Base-by-base conservation (phyloP, 2,329 filamentous ascomycete species). In the Myriosclerotinia curreyana region DNA sequence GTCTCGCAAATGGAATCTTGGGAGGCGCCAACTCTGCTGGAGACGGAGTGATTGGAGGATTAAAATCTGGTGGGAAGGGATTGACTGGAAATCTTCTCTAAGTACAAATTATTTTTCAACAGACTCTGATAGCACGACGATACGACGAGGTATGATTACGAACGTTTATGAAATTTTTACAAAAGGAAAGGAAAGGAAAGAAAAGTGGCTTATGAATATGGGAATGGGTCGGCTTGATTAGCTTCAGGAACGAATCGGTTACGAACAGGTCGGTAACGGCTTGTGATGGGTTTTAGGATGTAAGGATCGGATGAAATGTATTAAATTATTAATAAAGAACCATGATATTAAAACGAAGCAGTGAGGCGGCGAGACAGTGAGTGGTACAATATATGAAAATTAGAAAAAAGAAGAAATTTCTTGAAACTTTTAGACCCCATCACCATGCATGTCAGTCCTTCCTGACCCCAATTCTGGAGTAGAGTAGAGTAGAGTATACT, bases 1-100 rank as follows among this genome's bases (percentile, higher is more conserved):
- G 60, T 7, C 15, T 60, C 20, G 44, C 34, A n/a, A 51, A 40
- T 51, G 56, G 56, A n/a, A n/a, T 40, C 12, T 31, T 60, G 11
- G 56, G 44, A 40, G 56, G 56, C 3, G 56, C 11, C 31, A 22
- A 51, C 25, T 48, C 60, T 28, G 15, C 38, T 15, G 38, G 60
- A 34, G 60, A 46, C 17, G 60, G 60, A 48, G 28, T 62, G 28
- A 28, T 62, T 1, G 60, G 60, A 15, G 60, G 60, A 55, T 62
- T 62, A 15, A 55, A 55, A 54, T 48, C 60, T 17, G 40, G 44
- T n/a, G 56, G 60, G n/a, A 25, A 62, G 40, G 60, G 60, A 20
- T 62, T 62, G 28, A 60, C n/a, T 15, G 56, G 44, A 60, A 28
- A 31, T 20, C 6, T 60, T 1, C 31, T 62, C 5, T 62, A 54